These are phyloP conservation scores for Umbelopsis sp. DNA, from an alignment of 192 early-diverging fungal genomes.

Conservation along the genomic window DNA sequence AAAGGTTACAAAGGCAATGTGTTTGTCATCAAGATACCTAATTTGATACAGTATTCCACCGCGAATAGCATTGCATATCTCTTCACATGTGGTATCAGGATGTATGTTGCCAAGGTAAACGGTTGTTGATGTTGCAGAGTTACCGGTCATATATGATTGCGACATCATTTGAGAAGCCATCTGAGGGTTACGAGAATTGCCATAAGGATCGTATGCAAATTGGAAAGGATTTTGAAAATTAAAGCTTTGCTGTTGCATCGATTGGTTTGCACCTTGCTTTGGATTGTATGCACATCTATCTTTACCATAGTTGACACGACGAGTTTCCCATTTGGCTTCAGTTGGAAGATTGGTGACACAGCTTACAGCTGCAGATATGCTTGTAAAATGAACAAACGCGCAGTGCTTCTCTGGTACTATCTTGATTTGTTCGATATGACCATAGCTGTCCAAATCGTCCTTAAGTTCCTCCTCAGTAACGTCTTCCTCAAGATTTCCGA, in stretches of 20 bases:
- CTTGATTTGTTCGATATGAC: constrained; percentile 71
- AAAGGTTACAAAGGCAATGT: constrained; percentile 87
- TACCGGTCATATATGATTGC: constrained; percentile 15
- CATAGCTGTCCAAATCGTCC: constrained; percentile 65
- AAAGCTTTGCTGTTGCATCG: constrained; percentile 15
- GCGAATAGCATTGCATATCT: constrained; percentile 83
- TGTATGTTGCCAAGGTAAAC: constrained; percentile 80
- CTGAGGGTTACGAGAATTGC: background rate
- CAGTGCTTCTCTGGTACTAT: constrained; percentile 73
- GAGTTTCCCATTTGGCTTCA: constrained; percentile 56
- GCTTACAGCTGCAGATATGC: constrained; percentile 67
- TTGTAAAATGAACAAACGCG: constrained; percentile 82
- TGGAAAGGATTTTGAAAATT: constrained; percentile 24
- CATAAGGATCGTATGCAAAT: constrained; percentile 26
- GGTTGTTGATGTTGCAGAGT: constrained; percentile 46
- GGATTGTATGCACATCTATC: constrained; percentile 69
- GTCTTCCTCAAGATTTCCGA: constrained; percentile 66
- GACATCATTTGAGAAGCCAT: constrained; percentile 25
- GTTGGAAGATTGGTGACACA: constrained; percentile 63
- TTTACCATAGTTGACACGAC: constrained; percentile 78
- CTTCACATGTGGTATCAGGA: constrained; percentile 74
- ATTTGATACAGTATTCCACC: constrained; percentile 81
- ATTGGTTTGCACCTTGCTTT: background rate
- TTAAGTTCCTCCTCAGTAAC: constrained; percentile 53
- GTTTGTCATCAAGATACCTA: constrained; percentile 71